Base-by-base conservation (phyloP, 2,329 filamentous ascomycete genomes). In the Exserohilum turcica region DNA sequence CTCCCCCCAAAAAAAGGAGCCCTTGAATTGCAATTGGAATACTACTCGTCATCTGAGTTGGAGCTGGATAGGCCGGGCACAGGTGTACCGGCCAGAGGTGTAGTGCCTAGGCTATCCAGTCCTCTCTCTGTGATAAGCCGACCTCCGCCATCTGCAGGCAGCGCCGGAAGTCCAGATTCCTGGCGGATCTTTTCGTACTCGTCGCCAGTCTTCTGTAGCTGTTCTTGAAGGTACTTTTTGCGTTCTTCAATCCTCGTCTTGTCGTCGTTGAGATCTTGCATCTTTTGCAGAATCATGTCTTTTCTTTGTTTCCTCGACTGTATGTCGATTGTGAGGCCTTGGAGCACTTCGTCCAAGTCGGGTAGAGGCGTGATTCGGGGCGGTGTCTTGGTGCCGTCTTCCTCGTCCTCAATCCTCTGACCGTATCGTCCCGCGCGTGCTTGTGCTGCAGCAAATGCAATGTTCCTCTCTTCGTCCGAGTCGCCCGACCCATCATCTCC, bases 371-470 rank as follows among this genome's bases (percentile, higher is more conserved):
- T 87, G 66, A 96, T 90, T 57, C 85, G 87, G 2, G 90, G 84
- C 0, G 88, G 89, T 2, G 86, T 86, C 51, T 80, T 85, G 4
- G 82, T 74, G 9, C 79, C 71, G 16, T 79, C 68, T 71, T 59
- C 73, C 61, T 32, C 73, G 2, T 78, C 72, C 6, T 72, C 12
- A 70, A 78, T 65, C 80, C 81, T 66, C 79, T 76, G 57, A 54
- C 81, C 89, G 65, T 93, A 92, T 77, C 94, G 88, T n/a, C 91
- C 93, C 3, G 90, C 89, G 16, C 89, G 84, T 7, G 90, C 92
- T 77, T 97, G 93, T 4, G 90, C 88, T 9, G 86, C 85, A 74
- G 96, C 92, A 75, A 96, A 97, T 0, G 91, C 92, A 2, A 88
- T 90, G 52, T 87, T 86, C 13, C 84, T 78, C 61, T 84, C 84